Evolutionary conservation across 2,329 filamentous ascomycete genomes (phyloP).

Genomic region (Claviceps cyperi): DNA sequence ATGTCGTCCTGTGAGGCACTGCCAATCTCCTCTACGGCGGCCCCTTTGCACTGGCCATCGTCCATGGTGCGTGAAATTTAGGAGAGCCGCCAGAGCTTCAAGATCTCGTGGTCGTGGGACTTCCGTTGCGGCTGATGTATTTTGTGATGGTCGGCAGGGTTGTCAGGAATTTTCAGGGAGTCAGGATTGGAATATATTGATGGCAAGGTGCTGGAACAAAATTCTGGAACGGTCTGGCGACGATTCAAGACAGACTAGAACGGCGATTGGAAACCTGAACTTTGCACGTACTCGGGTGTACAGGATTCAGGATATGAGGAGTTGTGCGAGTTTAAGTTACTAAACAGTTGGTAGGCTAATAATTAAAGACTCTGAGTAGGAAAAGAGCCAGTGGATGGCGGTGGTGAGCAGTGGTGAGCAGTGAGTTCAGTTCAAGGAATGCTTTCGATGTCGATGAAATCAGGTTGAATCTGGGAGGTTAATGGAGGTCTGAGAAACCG

Average conservation of each 20-base stretch:
- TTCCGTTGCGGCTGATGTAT: neutral
- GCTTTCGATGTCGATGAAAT: neutral
- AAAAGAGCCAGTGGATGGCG: neutral
- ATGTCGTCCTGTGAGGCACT: constrained; percentile 14
- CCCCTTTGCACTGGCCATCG: constrained; percentile 23
- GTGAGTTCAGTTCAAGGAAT: neutral
- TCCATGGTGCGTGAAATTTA: constrained; percentile 20
- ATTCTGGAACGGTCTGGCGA: neutral
- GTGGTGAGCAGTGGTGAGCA: neutral
- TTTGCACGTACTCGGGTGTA: neutral
- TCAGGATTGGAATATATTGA: neutral
- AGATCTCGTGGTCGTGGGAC: neutral
- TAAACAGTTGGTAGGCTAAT: neutral
- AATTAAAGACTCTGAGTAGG: neutral
- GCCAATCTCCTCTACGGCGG: constrained; percentile 21
- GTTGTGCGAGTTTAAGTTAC: neutral
- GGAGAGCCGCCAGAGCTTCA: neutral
- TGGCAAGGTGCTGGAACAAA: neutral
- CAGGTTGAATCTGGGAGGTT: neutral
- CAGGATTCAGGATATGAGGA: neutral
- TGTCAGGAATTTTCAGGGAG: too few species aligned
- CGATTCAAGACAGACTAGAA: neutral
- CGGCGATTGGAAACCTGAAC: neutral
- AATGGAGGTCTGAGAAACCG: neutral
- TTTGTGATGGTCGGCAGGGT: neutral